Base-by-base conservation (phyloP, 192 early-diverging fungal species). In the Globomyces pollinis-pini region DNA sequence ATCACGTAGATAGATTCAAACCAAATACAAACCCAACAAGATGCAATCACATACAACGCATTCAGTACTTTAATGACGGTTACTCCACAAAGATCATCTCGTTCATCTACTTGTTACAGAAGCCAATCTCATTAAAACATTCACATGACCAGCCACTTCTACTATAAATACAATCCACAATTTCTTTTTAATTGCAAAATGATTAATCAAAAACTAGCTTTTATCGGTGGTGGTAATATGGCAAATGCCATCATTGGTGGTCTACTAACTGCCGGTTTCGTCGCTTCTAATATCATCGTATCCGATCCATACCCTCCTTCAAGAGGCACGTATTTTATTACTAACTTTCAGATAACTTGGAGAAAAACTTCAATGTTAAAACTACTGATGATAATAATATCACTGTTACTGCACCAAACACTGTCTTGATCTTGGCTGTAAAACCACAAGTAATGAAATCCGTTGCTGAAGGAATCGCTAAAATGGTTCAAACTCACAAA, bases 211-310 rank as follows among this genome's bases (percentile, higher is more conserved):
- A 28, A 59, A 23, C 28, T 57, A 39, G 15, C 28, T 15, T 57
- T 57, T 41, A 57, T 57, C 16, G 93, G 93, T 64, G 93, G 93
- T 45, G 94, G 94, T 57, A 93, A 96, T 70, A 96, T 96, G 94
- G 91, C 89, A 38, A 82, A 84, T 58, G 89, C 94, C 59, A 94
- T 96, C 54, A 78, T 94, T 34, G 90, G 86, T 12, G 94, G 94
- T 23, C 78, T 96, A 32, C 70, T 91, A 54, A 73, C 85, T 63
- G 83, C 71, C 8, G 88, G 88, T 9, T 87, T 86, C 68, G 81
- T 84, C 1, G 56, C 78, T 15, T 58, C 74, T 11, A 77, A 83
- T 58, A 74, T 91, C n/a, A 76, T 76, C 26, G 88, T 93, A 42
- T 88, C 88, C 6, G 94, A 96, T 60, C 90, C 91, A 6, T 66